These are phyloP conservation scores for Hygrocybe punicea DNA, from an alignment of 768 basidiomycete species.

Conservation along the genomic window DNA sequence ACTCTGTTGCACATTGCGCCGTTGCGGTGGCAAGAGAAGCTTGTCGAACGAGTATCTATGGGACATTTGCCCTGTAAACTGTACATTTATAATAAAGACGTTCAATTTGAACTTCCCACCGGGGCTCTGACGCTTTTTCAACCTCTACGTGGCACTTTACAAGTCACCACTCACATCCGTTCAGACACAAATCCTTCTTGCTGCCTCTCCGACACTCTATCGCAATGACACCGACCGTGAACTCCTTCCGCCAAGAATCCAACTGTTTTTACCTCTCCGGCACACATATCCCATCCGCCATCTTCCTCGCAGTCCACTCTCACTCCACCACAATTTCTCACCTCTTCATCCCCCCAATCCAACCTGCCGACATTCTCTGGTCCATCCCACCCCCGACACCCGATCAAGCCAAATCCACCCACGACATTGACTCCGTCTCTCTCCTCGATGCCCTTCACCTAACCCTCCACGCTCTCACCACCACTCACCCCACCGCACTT, in stretches of 20 bases:
- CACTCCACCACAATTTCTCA: slow-evolving; percentile 39
- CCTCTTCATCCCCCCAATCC: slow-evolving; percentile 61
- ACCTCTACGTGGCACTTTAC: no score
- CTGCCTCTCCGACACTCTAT: slow-evolving; percentile 47
- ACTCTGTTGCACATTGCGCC: no score
- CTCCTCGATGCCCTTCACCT: slow-evolving; percentile 37
- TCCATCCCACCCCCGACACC: slow-evolving; percentile 57
- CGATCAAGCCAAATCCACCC: slow-evolving; percentile 41
- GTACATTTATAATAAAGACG: no score
- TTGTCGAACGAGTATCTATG: no score
- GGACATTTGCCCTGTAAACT: no score
- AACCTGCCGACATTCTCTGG: slow-evolving; percentile 64
- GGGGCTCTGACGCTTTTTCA: no score
- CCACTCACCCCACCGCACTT: slow-evolving; percentile 39
- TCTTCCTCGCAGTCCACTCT: slow-evolving; percentile 47
- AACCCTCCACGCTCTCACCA: slow-evolving; percentile 36
- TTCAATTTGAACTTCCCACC: no score
- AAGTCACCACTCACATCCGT: no score
- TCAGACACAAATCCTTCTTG: slow-evolving; percentile 55
- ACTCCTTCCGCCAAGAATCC: slow-evolving; percentile 52
- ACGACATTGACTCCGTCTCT: slow-evolving; percentile 47
- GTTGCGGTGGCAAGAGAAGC: no score
- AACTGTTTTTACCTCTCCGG: slow-evolving; percentile 78
- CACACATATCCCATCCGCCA: slow-evolving; percentile 56
- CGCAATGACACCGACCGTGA: slow-evolving; percentile 72